Evolutionary conservation across 345 rosid species (phyloP), one percentile per base, ranked within the genome.

Genomic region (Clausena lansium): DNA sequence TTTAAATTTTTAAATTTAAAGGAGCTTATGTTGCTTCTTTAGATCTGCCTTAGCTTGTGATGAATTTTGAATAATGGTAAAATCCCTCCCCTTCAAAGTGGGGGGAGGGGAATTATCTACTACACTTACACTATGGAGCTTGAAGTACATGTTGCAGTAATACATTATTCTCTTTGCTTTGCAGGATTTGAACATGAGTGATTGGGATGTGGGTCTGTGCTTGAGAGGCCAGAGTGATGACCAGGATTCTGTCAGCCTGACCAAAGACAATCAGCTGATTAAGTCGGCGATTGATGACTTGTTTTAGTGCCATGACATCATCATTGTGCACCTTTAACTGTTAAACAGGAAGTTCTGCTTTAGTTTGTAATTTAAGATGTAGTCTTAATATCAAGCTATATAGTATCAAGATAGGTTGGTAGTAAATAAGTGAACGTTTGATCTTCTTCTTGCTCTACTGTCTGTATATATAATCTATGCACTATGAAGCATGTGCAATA

Each of bases 161-260:
- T 19, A 2, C 38, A 38, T 11, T 35, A 30, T 57, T 35, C 57
- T 73, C 10, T 54, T 27, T 63, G 39, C 54, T 66, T 25, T 89
- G 86, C 83, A 93, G 98, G 88, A 88, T 60, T 82, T 85, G 15
- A 82, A 78, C 78, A 67, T 77, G 66, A 81, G 89, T 15, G 80
- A 73, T 30, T 72, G 90, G 87, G 92, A 88, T 70, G 67, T 93
- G 65, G 93, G 84, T 14, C 82, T 91, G 81, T 78, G 89, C 81
- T 78, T 89, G 85, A 85, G 91, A 70, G 90, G 92, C 52, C 83
- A 75, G 27, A 66, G 70, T 19, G 78, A 41, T 27, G 85, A 86
- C 25, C 52, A 17, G 1, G 77, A 76, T 57, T 78, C 85, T 2
- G 69, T 28, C 27, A 45, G 73, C 41, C 84, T 9, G 78, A 86